Base-by-base conservation (phyloP, 345 rosid species). In the Eucalyptus cloeziana region DNA sequence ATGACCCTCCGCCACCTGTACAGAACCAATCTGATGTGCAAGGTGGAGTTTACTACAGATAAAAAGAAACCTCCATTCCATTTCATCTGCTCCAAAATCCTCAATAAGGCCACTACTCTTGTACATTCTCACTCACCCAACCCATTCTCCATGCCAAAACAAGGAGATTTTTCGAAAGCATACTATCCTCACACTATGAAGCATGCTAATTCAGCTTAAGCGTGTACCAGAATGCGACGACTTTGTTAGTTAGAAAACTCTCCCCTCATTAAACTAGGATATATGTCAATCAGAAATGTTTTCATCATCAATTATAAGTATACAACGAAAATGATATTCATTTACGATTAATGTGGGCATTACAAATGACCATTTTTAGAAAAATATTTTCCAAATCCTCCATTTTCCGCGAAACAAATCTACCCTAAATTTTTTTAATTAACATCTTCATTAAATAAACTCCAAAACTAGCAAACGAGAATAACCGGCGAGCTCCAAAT, bases 211-310 rank as follows among this genome's bases (percentile, higher is more conserved):
- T 5, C 1, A 62, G 33, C 69, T 62, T 62, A 30, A 62, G 1
- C 69, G 4, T 1, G 0, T 1, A 62, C 31, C 69, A 62, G 8
- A 62, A 62, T 30, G 69, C 31, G 1, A 62, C 17, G 10, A 19
- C 10, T 52, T 52, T 21, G 58, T 19, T 52, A 52, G 58, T 21
- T 10, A 52, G 69, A 30, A 3, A 62, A 27, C 33, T 62, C 9
- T 30, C 33, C 16, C 33, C 16, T 30, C 0, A 6, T 11, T 62
- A 62, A 62, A 30, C 33, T 2, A 62, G 69, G 0, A 62, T 13
- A 62, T 3, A 62, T 62, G 69, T 52, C 58, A 52, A 19, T 52
- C 1, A 52, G 0, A 19, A 19, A 52, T 3, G 0, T 5, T 50
- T 51, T 1, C 58, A 52, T 52, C 10, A 7, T 52, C 24, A 52